Evolutionary conservation across 2,329 filamentous ascomycete genomes (phyloP).

Genomic region (Curvularia sp.): DNA sequence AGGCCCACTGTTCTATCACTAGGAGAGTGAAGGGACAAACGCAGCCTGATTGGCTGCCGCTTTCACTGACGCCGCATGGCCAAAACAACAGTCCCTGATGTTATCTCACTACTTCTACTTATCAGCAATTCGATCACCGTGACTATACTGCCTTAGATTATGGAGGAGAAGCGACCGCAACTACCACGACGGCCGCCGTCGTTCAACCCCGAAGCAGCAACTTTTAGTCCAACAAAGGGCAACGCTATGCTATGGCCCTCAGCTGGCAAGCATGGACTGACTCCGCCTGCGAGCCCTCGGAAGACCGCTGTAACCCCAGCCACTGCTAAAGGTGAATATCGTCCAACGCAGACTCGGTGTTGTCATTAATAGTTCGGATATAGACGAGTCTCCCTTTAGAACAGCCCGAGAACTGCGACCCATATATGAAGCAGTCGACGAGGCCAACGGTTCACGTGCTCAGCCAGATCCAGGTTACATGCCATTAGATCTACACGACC

Average conservation of each 20-base stretch:
- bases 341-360: not conserved
- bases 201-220: constrained; percentile 26
- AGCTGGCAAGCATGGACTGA: not conserved
- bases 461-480: not conserved
- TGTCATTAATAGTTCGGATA: not conserved
- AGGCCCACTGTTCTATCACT: not conserved
- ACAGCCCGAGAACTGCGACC: constrained; percentile 7
- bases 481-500: constrained; percentile 5
- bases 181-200: not conserved
- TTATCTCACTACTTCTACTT: not conserved
- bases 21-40: constrained; percentile 6
- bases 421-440: constrained; percentile 1
- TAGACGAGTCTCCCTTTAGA: constrained; percentile 16
- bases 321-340: constrained; percentile 1
- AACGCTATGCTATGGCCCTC: not conserved
- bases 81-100: not conserved
- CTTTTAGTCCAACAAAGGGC: constrained; percentile 17
- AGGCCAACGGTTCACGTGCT: not conserved
- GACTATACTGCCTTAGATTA: not conserved
- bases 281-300: constrained; percentile 2
- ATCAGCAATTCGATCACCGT: not conserved
- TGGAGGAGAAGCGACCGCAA: constrained; percentile 3
- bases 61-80: constrained; percentile 10
- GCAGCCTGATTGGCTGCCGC: constrained; percentile 11
- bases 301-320: not conserved